These are phyloP conservation scores for Fusarium ambrosium DNA, from an alignment of 2,329 filamentous ascomycete species.

Conservation along the genomic window DNA sequence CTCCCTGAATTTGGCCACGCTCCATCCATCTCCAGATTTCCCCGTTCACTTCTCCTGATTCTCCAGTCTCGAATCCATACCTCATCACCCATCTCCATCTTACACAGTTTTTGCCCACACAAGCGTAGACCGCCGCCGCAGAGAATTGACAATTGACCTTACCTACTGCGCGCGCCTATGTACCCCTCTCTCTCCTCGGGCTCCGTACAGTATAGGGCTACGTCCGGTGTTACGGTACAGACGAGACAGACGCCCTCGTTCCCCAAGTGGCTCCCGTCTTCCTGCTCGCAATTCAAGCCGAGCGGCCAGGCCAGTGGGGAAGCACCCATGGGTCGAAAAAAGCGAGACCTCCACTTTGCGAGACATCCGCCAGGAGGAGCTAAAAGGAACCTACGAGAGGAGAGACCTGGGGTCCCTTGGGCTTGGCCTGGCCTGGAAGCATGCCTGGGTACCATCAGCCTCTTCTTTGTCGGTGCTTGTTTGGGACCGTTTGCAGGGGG, in stretches of 20 bases:
- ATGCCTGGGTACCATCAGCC: constrained; percentile 3
- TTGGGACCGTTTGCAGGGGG: background rate
- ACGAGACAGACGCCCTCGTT: constrained; percentile 12
- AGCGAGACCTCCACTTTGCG: constrained; percentile 14
- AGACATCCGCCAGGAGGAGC: constrained; percentile 25
- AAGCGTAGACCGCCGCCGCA: background rate
- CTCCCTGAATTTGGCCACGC: background rate
- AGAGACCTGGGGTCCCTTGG: constrained; percentile 23
- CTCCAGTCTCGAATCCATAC: background rate
- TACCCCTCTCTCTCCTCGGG: constrained; percentile 21
- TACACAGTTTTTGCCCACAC: background rate
- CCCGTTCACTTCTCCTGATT: constrained; percentile 6
- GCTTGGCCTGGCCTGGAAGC: constrained; percentile 3
- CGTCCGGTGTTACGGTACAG: constrained; percentile 17
- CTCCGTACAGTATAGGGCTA: constrained; percentile 16
- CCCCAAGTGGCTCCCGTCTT: constrained; percentile 14
- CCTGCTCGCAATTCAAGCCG: constrained; percentile 24
- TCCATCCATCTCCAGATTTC: background rate
- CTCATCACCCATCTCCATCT: background rate
- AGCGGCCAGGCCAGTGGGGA: constrained; percentile 26
- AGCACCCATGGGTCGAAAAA: background rate
- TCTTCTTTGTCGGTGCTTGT: constrained; percentile 8
- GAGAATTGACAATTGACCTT: background rate
- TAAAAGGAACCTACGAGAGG: constrained; percentile 4
- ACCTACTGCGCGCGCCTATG: constrained; percentile 11